Evolutionary conservation across 371 early-diverging fungal genomes (phyloP).

Genomic region (Zychaea mexicana): DNA sequence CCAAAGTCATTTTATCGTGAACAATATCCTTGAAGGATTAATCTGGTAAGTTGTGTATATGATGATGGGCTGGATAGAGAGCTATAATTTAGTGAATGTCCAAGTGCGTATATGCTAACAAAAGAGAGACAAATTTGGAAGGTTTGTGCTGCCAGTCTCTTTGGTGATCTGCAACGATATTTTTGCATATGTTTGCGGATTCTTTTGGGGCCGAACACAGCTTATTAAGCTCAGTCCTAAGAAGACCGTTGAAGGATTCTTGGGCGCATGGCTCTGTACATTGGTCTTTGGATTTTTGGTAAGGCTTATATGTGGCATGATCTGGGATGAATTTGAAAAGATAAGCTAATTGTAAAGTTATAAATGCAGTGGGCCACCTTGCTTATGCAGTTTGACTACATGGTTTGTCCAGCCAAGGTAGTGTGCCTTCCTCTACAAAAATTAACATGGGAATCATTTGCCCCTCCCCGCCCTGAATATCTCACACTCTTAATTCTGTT

Average conservation of each 20-base stretch:
- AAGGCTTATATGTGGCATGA: slow-evolving; percentile 15
- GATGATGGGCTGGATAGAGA: background rate
- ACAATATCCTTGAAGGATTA: slow-evolving; percentile 95
- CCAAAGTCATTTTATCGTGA: slow-evolving; percentile 92
- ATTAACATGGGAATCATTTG: background rate
- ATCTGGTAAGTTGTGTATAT: slow-evolving; percentile 74
- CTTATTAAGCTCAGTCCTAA: slow-evolving; percentile 96
- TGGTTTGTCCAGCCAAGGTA: slow-evolving; percentile 85
- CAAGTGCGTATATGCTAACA: background rate
- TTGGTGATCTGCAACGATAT: slow-evolving; percentile 98
- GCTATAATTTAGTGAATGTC: background rate
- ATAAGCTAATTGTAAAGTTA: too few relatives aligned
- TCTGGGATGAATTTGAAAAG: too few relatives aligned
- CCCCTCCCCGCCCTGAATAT: background rate
- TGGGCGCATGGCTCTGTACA: slow-evolving; percentile 93
- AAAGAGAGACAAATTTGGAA: background rate
- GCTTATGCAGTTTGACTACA: slow-evolving; percentile 70
- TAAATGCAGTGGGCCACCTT: slow-evolving; percentile 43
- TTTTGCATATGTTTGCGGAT: slow-evolving; percentile 96
- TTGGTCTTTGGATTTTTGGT: slow-evolving; percentile 84
- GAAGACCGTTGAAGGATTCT: slow-evolving; percentile 99
- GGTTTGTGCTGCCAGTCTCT: slow-evolving; percentile 86
- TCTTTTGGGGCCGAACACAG: slow-evolving; percentile 91
- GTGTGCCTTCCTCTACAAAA: background rate
- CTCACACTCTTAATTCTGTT: background rate